phyloP scores from a whole-genome alignment of 108 stramenopile genomes.

The Phaeodactylum tricornutum region DNA sequence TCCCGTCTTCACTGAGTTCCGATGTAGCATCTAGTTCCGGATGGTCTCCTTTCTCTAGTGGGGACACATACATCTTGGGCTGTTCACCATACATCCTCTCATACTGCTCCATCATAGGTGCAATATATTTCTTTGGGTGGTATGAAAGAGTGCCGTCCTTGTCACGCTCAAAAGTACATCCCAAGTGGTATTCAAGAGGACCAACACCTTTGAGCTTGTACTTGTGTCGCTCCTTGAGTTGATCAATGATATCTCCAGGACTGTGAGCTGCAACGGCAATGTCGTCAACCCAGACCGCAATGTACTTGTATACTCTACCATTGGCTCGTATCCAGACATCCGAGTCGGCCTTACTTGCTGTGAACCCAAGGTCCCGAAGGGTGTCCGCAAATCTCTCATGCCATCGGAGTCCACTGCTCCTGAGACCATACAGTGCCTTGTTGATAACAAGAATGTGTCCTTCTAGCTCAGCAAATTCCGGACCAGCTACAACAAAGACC shows the following conservation, averaged over 20 bases:
- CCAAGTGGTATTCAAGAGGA: slow-evolving; percentile 2
- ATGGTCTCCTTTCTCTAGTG: slow-evolving; percentile 13
- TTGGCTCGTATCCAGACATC: slow-evolving; percentile 19
- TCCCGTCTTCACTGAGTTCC: not conserved
- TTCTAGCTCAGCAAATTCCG: slow-evolving; percentile 7
- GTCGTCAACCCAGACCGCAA: slow-evolving; percentile 4
- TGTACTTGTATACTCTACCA: slow-evolving; percentile 1
- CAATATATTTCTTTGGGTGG: not conserved
- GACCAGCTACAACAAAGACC: slow-evolving; percentile 14
- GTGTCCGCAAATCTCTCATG: slow-evolving; percentile 1
- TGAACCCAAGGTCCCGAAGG: slow-evolving; percentile 22
- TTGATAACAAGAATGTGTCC: slow-evolving; percentile 5
- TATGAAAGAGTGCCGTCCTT: slow-evolving; percentile 1
- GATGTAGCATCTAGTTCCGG: slow-evolving; percentile 12
- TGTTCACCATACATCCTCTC: slow-evolving; percentile 16
- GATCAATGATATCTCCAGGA: slow-evolving; percentile 4
- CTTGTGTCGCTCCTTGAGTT: not conserved
- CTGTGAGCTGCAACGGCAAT: slow-evolving; percentile 5
- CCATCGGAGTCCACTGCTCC: not conserved
- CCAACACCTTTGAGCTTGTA: slow-evolving; percentile 5
- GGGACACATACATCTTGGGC: slow-evolving; percentile 9
- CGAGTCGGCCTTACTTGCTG: slow-evolving; percentile 17
- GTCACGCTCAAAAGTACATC: slow-evolving; percentile 2
- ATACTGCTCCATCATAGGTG: slow-evolving; percentile 2
- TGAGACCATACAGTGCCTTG: slow-evolving; percentile 15